These are phyloP conservation scores for Insectozyma bohioensis DNA, from an alignment of 1,139 yeast species.

Conservation along the genomic window DNA sequence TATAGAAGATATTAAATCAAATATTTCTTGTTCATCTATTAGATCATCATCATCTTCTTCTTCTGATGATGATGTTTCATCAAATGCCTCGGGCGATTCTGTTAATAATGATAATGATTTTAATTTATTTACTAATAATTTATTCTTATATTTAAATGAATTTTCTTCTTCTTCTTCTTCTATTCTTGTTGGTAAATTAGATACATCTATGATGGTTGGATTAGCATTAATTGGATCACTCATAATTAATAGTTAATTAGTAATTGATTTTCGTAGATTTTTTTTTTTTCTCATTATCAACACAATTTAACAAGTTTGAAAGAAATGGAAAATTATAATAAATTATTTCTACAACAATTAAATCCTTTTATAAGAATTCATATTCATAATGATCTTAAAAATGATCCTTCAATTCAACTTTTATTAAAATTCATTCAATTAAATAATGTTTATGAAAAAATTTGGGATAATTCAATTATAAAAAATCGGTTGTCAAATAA, in stretches of 20 bases:
- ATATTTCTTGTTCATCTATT: constrained; percentile 65
- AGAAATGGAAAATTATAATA: constrained; percentile 35
- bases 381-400: constrained; percentile 11
- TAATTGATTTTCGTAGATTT: neutral
- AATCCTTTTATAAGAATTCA: constrained; percentile 33
- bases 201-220: constrained; percentile 79
- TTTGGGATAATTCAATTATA: constrained; percentile 44
- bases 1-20: constrained; percentile 75
- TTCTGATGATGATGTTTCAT: constrained; percentile 6
- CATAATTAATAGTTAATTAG: constrained; percentile 31
- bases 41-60: constrained; percentile 52
- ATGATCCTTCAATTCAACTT: constrained; percentile 4
- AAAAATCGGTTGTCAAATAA: constrained; percentile 36
- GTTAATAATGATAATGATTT: constrained; percentile 12
- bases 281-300: constrained; percentile 1
- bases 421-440: constrained; percentile 17
- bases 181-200: constrained; percentile 70
- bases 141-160: constrained; percentile 4
- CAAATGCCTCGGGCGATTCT: constrained; percentile 9
- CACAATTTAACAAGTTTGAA: neutral
- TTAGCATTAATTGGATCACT: constrained; percentile 87
- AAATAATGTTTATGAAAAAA: constrained; percentile 21
- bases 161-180: constrained; percentile 10
- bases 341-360: constrained; percentile 27
- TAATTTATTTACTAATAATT: constrained; percentile 9